Evolutionary conservation across 352 stramenopile genomes (phyloP).

Genomic region (Plasmopara halstedii): DNA sequence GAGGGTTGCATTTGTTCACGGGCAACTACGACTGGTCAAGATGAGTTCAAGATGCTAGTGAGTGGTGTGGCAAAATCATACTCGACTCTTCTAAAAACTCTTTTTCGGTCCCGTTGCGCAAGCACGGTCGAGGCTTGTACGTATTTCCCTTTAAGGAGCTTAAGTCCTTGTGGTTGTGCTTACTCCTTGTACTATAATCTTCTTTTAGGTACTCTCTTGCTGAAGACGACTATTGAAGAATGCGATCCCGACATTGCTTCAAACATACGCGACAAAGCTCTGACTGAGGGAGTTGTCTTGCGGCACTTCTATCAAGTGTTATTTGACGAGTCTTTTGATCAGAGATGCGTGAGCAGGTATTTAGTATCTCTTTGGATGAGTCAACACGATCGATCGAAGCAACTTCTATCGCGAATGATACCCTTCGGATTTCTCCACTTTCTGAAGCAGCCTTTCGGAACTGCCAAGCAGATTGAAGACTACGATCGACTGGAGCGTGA

Average conservation of each 20-base stretch:
- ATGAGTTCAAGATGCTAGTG: constrained; percentile 60
- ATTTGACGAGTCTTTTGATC: constrained; percentile 89
- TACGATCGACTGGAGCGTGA: constrained; percentile 84
- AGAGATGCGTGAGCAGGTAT: constrained; percentile 91
- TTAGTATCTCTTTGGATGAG: constrained; percentile 94
- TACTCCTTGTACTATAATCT: not conserved
- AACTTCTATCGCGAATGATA: constrained; percentile 86
- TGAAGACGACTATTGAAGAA: constrained; percentile 89
- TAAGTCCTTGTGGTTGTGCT: not conserved
- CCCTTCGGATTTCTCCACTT: constrained; percentile 84
- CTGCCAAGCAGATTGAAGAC: constrained; percentile 68
- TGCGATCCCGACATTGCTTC: constrained; percentile 70
- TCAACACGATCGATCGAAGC: constrained; percentile 82
- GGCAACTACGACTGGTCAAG: constrained; percentile 72
- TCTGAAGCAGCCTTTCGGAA: constrained; percentile 81
- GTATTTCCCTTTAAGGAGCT: constrained; percentile 6
- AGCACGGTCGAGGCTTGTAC: constrained; percentile 77
- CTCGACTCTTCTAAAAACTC: constrained; percentile 73
- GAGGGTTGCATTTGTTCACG: constrained; percentile 87
- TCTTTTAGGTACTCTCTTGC: constrained; percentile 73
- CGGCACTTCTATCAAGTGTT: constrained; percentile 90
- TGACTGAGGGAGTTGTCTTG: constrained; percentile 90
- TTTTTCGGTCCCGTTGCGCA: constrained; percentile 87
- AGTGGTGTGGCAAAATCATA: constrained; percentile 68
- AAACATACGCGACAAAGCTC: constrained; percentile 85